Percentiles rank a stretch among this genome's conserved stretches.
phyloP scores from a whole-genome alignment of 495 filamentous ascomycete species.

The Platismatia glauca region DNA sequence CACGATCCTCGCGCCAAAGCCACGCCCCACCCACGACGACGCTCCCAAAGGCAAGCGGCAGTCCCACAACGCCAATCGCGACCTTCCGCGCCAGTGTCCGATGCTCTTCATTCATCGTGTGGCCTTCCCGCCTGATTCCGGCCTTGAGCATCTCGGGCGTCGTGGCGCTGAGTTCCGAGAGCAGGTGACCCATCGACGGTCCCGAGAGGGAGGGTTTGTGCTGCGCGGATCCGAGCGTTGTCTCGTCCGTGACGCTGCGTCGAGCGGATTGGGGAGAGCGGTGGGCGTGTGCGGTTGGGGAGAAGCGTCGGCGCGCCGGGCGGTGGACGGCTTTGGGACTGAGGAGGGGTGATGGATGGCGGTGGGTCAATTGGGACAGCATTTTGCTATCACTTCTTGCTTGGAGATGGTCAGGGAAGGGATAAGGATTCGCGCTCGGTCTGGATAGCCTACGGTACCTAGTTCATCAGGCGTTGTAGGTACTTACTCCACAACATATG shows the following conservation, averaged over 20 bases:
- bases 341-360: too few species aligned
- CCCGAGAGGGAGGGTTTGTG: neutral
- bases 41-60: neutral
- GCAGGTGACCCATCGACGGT: neutral
- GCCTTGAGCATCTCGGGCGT: neutral
- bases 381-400: too few species aligned
- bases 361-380: too few species aligned
- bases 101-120: neutral
- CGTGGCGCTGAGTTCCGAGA: neutral
- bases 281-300: neutral
- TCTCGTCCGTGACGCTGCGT: neutral
- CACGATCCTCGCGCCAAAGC: neutral
- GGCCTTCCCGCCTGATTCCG: neutral
- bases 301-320: neutral
- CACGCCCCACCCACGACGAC: neutral
- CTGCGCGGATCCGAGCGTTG: neutral
- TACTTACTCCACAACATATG: too few species aligned
- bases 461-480: too few species aligned
- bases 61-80: neutral
- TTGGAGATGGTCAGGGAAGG: too few species aligned
- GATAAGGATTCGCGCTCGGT: too few species aligned
- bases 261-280: too few species aligned
- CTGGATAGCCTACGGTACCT: too few species aligned
- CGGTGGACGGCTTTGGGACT: too few species aligned
- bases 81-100: neutral